Conservation (phyloP, 2,329 filamentous ascomycete species). For the Lecanicillium sp. region DNA sequence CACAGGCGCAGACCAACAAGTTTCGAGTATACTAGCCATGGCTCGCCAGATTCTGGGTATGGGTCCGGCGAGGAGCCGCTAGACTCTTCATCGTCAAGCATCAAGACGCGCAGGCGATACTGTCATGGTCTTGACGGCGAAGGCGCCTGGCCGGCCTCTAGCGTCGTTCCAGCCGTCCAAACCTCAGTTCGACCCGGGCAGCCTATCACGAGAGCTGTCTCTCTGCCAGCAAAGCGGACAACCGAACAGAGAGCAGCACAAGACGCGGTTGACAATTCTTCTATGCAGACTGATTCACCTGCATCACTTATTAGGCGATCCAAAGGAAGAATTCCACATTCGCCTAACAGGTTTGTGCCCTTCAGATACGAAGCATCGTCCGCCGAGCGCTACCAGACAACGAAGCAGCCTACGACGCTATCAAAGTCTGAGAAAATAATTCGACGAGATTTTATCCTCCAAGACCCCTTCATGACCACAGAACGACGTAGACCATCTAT, state of each 20-base stretch:
- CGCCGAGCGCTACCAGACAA: constrained; percentile 38
- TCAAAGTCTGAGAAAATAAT: constrained; percentile 35
- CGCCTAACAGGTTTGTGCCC: constrained; percentile 45
- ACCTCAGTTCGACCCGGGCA: no score
- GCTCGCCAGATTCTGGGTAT: constrained; percentile 20
- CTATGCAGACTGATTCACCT: no score
- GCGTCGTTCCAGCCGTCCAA: no score
- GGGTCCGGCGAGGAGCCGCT: constrained; percentile 17
- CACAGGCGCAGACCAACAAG: constrained; percentile 2
- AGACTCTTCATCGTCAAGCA: constrained; percentile 1
- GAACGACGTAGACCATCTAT: no score
- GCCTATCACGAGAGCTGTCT: no score
- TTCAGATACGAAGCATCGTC: constrained; percentile 26
- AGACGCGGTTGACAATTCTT: no score
- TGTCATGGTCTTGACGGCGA: constrained; percentile 4
- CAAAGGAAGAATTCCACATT: constrained; percentile 13
- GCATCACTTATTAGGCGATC: no score
- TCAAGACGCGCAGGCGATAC: neutral
- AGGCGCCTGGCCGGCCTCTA: neutral
- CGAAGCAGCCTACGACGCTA: constrained; percentile 33
- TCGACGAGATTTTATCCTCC: constrained; percentile 31
- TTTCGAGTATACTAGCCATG: neutral
- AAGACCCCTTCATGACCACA: constrained; percentile 32
- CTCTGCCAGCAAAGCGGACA: no score
- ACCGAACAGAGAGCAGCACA: no score